Percentiles rank a stretch among this genome's conserved stretches.
Evolutionary conservation across 257 asterid species (phyloP).

Genomic region (Sherardia arvensis): DNA sequence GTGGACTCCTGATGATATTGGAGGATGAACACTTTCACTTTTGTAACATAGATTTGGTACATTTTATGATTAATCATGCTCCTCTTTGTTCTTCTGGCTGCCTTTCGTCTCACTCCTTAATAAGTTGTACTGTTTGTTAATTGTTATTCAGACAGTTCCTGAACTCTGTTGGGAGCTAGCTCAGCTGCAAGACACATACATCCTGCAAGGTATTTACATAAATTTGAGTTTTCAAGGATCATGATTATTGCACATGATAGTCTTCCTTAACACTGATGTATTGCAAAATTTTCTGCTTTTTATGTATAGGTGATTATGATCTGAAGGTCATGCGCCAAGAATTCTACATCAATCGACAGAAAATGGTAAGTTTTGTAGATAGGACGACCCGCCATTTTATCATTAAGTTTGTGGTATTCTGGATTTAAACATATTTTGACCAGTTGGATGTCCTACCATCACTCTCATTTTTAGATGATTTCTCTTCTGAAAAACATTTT

Average conservation of each 20-base stretch:
- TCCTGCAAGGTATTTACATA: conserved; percentile 64
- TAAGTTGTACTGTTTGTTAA: conserved; percentile 22
- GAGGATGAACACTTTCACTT: neutral
- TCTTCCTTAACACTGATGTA: conserved; percentile 7
- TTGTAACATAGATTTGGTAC: neutral
- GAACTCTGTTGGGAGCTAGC: conserved; percentile 98
- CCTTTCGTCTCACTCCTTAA: neutral
- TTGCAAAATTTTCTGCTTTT: conserved; percentile 7
- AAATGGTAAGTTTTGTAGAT: conserved; percentile 47
- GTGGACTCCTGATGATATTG: neutral
- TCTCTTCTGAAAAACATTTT: neutral
- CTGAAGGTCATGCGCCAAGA: conserved; percentile 99
- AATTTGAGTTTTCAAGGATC: conserved; percentile 7
- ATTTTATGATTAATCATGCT: neutral
- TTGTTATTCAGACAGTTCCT: conserved; percentile 67
- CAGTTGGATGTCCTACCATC: neutral
- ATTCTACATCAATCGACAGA: conserved; percentile 81
- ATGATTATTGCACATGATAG: neutral
- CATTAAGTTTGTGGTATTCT: neutral
- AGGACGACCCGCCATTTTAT: conserved; percentile 11
- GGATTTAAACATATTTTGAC: neutral
- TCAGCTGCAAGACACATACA: conserved; percentile 93
- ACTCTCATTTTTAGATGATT: neutral
- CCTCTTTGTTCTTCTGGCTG: neutral
- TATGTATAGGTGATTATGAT: conserved; percentile 80